phyloP scores from a whole-genome alignment of 2,329 filamentous ascomycete genomes.

The Chlorencoelia australis region DNA sequence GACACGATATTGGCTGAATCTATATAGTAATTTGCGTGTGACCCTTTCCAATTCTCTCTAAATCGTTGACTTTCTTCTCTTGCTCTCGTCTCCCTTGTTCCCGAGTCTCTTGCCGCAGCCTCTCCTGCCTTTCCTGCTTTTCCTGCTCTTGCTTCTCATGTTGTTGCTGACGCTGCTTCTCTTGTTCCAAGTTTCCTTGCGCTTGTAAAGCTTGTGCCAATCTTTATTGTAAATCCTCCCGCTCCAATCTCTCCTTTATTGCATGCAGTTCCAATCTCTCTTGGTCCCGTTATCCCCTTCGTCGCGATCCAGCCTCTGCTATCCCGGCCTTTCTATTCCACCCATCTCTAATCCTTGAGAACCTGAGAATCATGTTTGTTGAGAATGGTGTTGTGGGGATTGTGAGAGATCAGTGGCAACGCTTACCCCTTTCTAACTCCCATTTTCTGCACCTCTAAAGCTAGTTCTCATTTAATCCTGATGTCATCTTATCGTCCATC shows the following conservation, averaged over 20 bases:
- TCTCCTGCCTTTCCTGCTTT: background rate
- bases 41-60: background rate
- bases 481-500: too few relatives aligned
- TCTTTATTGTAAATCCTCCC: background rate
- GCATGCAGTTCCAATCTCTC: conserved; percentile 7
- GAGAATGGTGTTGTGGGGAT: too few relatives aligned
- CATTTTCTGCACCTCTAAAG: too few relatives aligned
- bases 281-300: background rate
- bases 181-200: background rate
- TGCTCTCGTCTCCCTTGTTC: background rate
- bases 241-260: background rate
- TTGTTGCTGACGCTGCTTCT: background rate
- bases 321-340: background rate
- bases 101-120: background rate
- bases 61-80: background rate
- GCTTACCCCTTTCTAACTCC: too few relatives aligned
- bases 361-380: too few relatives aligned
- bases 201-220: background rate
- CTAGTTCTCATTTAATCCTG: too few relatives aligned
- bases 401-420: too few relatives aligned
- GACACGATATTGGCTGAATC: too few relatives aligned
- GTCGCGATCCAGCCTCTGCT: background rate
- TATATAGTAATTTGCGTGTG: background rate
- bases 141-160: background rate
- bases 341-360: too few relatives aligned